Conservation (phyloP, 2,329 filamentous ascomycete genomes). For the Epichloe brachyelytri region DNA sequence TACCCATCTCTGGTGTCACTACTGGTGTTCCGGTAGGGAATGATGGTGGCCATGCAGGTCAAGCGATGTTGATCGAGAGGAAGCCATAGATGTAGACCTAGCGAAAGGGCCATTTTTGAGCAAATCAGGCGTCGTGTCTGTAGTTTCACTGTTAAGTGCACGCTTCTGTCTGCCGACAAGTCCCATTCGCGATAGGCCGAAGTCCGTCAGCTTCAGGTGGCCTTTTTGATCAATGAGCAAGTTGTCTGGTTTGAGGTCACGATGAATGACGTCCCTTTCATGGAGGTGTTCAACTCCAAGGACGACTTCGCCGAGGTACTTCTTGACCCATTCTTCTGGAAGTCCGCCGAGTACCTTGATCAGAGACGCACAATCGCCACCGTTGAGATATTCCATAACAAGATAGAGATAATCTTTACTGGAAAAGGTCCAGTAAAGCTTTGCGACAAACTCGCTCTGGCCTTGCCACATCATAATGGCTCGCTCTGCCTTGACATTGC, state of each 20-base stretch:
- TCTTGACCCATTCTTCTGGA: constrained; percentile 95
- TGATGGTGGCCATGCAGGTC: constrained; percentile 62
- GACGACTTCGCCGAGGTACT: constrained; percentile 91
- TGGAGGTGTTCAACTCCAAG: constrained; percentile 96
- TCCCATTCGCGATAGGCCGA: constrained; percentile 94
- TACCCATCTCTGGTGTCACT: constrained; percentile 59
- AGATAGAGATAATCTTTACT: constrained; percentile 98
- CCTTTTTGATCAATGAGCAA: constrained; percentile 93
- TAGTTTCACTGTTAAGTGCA: constrained; percentile 61
- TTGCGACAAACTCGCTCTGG: constrained; percentile 96
- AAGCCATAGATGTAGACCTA: constrained; percentile 70
- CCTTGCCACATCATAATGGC: constrained; percentile 99
- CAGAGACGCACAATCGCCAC: constrained; percentile 89
- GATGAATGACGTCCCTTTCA: constrained; percentile 86
- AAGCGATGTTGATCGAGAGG: constrained; percentile 86
- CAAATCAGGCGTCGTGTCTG: constrained; percentile 81
- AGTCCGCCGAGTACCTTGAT: constrained; percentile 89
- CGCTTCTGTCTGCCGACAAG: constrained; percentile 92
- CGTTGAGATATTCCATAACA: constrained; percentile 98
- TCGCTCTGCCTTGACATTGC: constrained; percentile 95
- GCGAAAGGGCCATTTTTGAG: constrained; percentile 87
- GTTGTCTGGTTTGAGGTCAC: constrained; percentile 94
- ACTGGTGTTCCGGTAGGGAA: constrained; percentile 73
- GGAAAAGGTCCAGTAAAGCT: constrained; percentile 98
- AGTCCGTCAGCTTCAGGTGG: constrained; percentile 93